Conservation (phyloP, 768 basidiomycete genomes). For the Rhodotorula paludigena region DNA sequence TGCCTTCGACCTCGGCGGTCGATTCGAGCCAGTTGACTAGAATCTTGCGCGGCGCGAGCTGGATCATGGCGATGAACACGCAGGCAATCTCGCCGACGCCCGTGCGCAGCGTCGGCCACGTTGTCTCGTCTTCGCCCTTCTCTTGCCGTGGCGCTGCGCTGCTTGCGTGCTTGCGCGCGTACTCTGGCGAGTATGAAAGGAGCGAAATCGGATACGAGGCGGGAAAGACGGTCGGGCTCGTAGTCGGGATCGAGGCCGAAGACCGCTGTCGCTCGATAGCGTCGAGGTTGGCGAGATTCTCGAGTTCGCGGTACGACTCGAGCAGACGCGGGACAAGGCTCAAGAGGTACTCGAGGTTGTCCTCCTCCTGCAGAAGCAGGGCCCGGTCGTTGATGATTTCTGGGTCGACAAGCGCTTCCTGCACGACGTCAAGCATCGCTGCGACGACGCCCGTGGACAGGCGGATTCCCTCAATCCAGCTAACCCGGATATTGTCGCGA, state of each 20-base stretch:
- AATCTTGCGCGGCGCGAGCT: slow-evolving; percentile 71
- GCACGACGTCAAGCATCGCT: slow-evolving; percentile 82
- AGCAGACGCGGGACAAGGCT: slow-evolving; percentile 75
- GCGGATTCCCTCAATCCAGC: slow-evolving; percentile 85
- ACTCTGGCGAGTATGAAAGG: slow-evolving; percentile 52
- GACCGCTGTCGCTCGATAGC: slow-evolving; percentile 67
- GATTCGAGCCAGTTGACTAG: slow-evolving; percentile 73
- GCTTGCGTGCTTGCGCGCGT: slow-evolving; percentile 7
- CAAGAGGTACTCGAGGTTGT: slow-evolving; percentile 81
- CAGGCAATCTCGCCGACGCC: slow-evolving; percentile 78
- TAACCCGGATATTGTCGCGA: slow-evolving; percentile 69
- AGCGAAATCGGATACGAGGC: slow-evolving; percentile 90
- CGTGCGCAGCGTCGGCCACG: slow-evolving; percentile 59
- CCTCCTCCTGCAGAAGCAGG: slow-evolving; percentile 71
- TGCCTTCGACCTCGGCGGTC: slow-evolving; percentile 81
- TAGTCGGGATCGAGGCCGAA: slow-evolving; percentile 56
- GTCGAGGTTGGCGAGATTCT: slow-evolving; percentile 60
- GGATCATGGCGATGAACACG: slow-evolving; percentile 72
- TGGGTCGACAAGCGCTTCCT: slow-evolving; percentile 69
- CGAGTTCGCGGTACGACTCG: slow-evolving; percentile 78
- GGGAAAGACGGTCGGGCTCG: slow-evolving; percentile 77
- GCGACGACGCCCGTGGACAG: slow-evolving; percentile 82
- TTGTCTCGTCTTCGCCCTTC: slow-evolving; percentile 48
- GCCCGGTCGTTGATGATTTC: slow-evolving; percentile 62
- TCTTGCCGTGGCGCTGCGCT: slow-evolving; percentile 14